These are phyloP conservation scores for Thuidium tamariscinum DNA, from an alignment of 225 moss, liverwort and hornwort genomes.

Conservation along the genomic window DNA sequence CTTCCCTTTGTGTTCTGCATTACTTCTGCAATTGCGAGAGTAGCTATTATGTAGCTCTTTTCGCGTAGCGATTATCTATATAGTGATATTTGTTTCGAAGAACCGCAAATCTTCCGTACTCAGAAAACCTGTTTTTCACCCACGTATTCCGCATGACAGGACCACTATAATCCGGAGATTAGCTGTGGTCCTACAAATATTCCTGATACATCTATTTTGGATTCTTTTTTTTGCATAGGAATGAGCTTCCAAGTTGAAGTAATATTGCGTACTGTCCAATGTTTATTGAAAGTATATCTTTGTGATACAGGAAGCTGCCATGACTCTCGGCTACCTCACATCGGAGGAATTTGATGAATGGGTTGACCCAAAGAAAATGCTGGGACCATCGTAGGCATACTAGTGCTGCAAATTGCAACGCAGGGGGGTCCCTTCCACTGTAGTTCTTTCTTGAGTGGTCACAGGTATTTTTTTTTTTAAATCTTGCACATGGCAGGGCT, in stretches of 20 bases:
- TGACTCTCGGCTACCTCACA: slow-evolving; percentile 62
- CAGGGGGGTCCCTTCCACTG: background rate
- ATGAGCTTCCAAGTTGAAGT: background rate
- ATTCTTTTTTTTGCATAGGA: background rate
- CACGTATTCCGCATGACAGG: background rate
- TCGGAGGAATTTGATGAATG: slow-evolving; percentile 68
- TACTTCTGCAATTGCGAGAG: background rate
- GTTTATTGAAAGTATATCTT: background rate
- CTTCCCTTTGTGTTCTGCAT: background rate
- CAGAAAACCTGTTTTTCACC: background rate
- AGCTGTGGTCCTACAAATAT: background rate
- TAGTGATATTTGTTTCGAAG: background rate
- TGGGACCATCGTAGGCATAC: slow-evolving; percentile 48
- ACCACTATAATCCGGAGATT: background rate
- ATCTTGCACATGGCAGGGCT: background rate
- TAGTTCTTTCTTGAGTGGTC: background rate
- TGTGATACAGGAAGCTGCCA: slow-evolving; percentile 53
- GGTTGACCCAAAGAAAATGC: slow-evolving; percentile 84
- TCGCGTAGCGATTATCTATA: background rate
- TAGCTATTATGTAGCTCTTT: background rate
- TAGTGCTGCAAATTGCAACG: background rate
- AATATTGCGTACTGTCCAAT: background rate
- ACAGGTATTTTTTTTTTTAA: background rate
- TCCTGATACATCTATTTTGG: background rate
- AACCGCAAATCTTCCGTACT: background rate